A percentile compares a stretch with the other conserved stretches of the same genome.
Evolutionary conservation across 805 yeast genomes (phyloP).

Genomic region (Monosporozyma solicola): DNA sequence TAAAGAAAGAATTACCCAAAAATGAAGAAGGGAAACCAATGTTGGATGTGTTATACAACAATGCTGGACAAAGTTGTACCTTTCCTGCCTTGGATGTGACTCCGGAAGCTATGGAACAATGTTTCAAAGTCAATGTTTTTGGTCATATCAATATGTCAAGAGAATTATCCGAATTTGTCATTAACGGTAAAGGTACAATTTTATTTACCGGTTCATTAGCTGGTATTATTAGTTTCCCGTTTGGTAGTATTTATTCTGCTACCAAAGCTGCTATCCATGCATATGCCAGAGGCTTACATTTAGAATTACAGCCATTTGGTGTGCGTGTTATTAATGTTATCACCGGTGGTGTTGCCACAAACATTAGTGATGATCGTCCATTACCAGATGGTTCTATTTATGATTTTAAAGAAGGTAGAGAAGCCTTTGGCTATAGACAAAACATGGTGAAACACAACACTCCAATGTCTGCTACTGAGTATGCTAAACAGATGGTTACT

Average conservation of each 20-base stretch:
- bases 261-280: constrained; percentile 71
- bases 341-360: constrained; percentile 70
- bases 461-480: constrained; percentile 53
- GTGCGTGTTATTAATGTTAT: constrained; percentile 61
- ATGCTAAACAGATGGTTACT: constrained; percentile 46
- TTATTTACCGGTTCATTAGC: constrained; percentile 69
- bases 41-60: constrained; percentile 57
- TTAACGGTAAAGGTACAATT: constrained; percentile 58
- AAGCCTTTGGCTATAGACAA: constrained; percentile 43
- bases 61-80: constrained; percentile 71
- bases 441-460: constrained; percentile 48
- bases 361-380: constrained; percentile 58
- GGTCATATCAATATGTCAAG: constrained; percentile 60
- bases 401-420: constrained; percentile 41
- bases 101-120: constrained; percentile 42
- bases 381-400: constrained; percentile 49
- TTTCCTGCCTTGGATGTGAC: constrained; percentile 60
- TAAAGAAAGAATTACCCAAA: constrained; percentile 31
- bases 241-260: constrained; percentile 55
- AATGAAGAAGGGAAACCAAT: constrained; percentile 30
- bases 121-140: constrained; percentile 58
- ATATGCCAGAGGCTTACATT: constrained; percentile 51
- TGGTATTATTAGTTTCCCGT: constrained; percentile 62
- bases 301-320: constrained; percentile 64
- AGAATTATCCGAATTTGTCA: constrained; percentile 45